Evolutionary conservation across 2,329 filamentous ascomycete species (phyloP).

Genomic region (Claviceps citrina): DNA sequence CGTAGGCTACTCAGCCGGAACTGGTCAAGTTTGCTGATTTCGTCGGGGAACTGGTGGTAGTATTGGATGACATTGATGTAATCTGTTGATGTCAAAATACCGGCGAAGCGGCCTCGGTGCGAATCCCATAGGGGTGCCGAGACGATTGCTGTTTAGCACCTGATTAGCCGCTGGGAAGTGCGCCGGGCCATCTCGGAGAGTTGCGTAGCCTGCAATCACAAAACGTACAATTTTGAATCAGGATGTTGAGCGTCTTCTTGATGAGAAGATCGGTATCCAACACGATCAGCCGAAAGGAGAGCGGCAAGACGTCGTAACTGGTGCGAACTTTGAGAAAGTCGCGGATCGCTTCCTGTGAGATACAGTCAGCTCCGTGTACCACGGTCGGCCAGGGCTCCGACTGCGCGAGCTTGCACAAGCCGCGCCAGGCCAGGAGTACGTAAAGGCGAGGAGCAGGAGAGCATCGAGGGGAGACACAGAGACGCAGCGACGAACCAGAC

Average conservation of each 20-base stretch:
- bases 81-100: constrained; percentile 85
- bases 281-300: constrained; percentile 89
- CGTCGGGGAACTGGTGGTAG: constrained; percentile 92
- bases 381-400: background rate
- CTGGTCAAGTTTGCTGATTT: constrained; percentile 78
- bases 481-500: constrained; percentile 40
- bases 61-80: constrained; percentile 99
- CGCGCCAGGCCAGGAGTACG: background rate
- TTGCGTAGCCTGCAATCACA: background rate
- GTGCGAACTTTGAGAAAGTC: constrained; percentile 93
- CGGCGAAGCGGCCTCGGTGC: constrained; percentile 79
- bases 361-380: constrained; percentile 8
- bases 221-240: constrained; percentile 76
- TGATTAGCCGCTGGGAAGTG: constrained; percentile 1
- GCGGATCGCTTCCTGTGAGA: constrained; percentile 63
- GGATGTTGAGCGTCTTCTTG: constrained; percentile 89
- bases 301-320: constrained; percentile 91
- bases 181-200: background rate
- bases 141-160: constrained; percentile 59
- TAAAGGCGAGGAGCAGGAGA: background rate
- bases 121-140: constrained; percentile 97
- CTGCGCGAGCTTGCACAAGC: background rate
- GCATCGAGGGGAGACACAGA: constrained; percentile 1
- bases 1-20: constrained; percentile 83
- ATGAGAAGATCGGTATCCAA: constrained; percentile 91